Base-by-base conservation (phyloP, 768 basidiomycete species). In the Boletus vinaceobasis region DNA sequence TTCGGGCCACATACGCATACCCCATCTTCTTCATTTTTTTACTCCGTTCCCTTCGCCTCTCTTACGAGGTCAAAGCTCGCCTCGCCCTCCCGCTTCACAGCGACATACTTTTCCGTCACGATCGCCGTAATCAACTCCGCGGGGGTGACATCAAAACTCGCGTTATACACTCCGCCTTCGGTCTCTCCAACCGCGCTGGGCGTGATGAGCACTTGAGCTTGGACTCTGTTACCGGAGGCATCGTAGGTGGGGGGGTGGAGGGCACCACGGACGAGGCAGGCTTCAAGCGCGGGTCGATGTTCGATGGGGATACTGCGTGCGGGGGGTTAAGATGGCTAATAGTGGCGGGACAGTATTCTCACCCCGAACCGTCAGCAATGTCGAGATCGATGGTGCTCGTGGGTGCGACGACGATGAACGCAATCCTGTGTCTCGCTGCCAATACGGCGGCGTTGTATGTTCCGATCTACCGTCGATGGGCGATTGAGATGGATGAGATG, bases 371-470 rank as follows among this genome's bases (percentile, higher is more conserved):
- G 57, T 88, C 82, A 2, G 77, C 68, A 32, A 92, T 79, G 50
- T 86, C 79, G 17, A 97, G 80, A 71, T 98, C 96, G 56, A 98
- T 84, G 1, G 94, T 97, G 59, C 89, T 93, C 42, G 93, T 83
- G 1, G 95, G 94, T 2, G 95, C 95, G 32, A 94, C 89, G 15
- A 97, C 93, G 66, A 97, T 85, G 70, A 98, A 95, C 3, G 93
- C 90, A 27, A 96, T 89, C 9, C 81, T 79, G 71, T 95, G 93
- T 27, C 91, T 81, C 51, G 87, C 85, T 3, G 94, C 93, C 29
- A 97, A 77, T 21, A 96, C 91, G 6, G 96, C 93, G 17, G 95
- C 93, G 63, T 98, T 96, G 75, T 96, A 98, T 0, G 96, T 97
- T 47, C 94, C 94, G 66, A 98, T 89, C 78, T 80, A 48, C 52